Evolutionary conservation across 2,329 filamentous ascomycete species (phyloP).

Genomic region (Sclerotinia trifoliorum): DNA sequence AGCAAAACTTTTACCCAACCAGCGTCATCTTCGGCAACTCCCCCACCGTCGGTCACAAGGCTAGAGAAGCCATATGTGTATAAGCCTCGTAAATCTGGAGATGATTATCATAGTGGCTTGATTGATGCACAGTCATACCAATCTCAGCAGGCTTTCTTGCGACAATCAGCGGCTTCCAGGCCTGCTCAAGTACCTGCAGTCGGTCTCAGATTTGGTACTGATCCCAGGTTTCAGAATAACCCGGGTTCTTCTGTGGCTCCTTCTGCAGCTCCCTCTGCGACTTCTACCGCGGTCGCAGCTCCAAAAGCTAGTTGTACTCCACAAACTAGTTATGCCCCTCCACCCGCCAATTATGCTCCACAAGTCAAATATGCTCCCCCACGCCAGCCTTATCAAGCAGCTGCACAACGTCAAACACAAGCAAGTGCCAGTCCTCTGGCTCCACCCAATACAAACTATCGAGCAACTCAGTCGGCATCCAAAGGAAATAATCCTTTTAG

Average conservation of each 20-base stretch:
- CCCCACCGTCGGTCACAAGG: conserved; percentile 35
- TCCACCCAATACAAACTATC: conserved; percentile 28
- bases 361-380: conserved; percentile 16
- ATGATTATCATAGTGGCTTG: conserved; percentile 31
- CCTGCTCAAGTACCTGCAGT: conserved; percentile 27
- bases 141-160: conserved; percentile 40
- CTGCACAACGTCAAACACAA: conserved; percentile 12
- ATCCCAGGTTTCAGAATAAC: conserved; percentile 33
- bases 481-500: conserved; percentile 35
- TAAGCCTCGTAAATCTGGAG: conserved; percentile 44
- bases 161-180: conserved; percentile 30
- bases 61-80: conserved; percentile 53
- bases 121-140: conserved; percentile 39
- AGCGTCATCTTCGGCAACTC: conserved; percentile 27
- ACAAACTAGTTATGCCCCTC: neutral
- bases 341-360: neutral
- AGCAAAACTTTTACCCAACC: conserved; percentile 30
- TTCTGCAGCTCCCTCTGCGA: conserved; percentile 3
- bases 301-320: neutral
- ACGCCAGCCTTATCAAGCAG: conserved; percentile 17
- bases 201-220: conserved; percentile 37
- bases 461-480: conserved; percentile 25
- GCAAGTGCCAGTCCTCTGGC: conserved; percentile 23
- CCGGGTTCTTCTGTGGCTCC: conserved; percentile 6
- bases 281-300: conserved; percentile 4